Evolutionary conservation across 2,329 filamentous ascomycete species (phyloP), one percentile per base, ranked within the genome.

Genomic region (Colletotrichum sp.): DNA sequence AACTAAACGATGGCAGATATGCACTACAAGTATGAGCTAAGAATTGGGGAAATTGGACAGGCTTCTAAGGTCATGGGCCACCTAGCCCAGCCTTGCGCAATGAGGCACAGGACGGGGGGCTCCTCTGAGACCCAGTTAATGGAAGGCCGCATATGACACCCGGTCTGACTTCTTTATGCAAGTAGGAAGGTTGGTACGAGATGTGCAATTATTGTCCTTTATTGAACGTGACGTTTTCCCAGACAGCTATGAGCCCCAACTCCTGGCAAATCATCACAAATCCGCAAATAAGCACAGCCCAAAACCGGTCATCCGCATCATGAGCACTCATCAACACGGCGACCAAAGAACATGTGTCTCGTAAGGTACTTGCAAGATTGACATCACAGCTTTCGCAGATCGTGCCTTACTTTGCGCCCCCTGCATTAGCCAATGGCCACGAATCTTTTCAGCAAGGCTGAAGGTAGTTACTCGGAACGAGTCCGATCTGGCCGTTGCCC

Each of bases 401-500:
- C 26, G 13, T 32, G 15, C 28, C 39, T 32, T 63, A n/a, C 16
- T 34, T 30, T n/a, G 30, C 30, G 30, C 18, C 30, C 13, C 12
- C 30, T 9, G 18, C n/a, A 32, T 9, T 10, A 34, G 59, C 30
- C 16, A 63, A 7, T 32, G 7, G 15, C 26, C 36, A 32, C 10
- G 16, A 32, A 21, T 32, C 28, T 66, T 60, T 61, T 82, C 81
- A 90, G 76, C 87, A 88, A 60, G 88, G 85, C 83, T 92, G 90
- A 75, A 94, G 87, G 80, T 94, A 94, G 82, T 94, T 94, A 84
- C 92, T 93, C 78, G 92, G 92, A 78, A 94, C 92, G 81, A 94
- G 87, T 76, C 92, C 92, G 74, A 89, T 83, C 66, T 85, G 88
- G 66, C 90, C 92, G 77, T 89, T 90, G 78, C 90, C 89, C 28